Percentiles rank a stretch among this genome's conserved stretches.
Conservation (phyloP, 495 filamentous ascomycete species). For the Viridothelium virens region DNA sequence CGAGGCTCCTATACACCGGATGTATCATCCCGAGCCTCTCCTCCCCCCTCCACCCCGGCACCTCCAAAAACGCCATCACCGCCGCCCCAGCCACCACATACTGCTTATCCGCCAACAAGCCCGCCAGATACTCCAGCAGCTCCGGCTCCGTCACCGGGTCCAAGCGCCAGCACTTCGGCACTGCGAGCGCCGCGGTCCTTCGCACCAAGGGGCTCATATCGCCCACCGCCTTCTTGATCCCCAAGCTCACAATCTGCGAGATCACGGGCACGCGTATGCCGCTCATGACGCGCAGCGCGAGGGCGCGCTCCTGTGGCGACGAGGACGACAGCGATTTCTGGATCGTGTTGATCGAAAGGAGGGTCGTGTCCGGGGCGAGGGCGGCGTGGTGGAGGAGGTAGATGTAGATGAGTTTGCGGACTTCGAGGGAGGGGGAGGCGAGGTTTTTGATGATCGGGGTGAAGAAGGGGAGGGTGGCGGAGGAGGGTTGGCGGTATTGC, state of each 20-base stretch:
- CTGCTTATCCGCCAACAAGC: slow-evolving; percentile 77
- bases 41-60: slow-evolving; percentile 42
- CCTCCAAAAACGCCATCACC: slow-evolving; percentile 76
- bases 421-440: slow-evolving; percentile 79
- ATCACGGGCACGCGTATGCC: slow-evolving; percentile 96
- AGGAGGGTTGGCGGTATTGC: slow-evolving; percentile 62
- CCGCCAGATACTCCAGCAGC: slow-evolving; percentile 67
- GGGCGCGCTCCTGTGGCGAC: slow-evolving; percentile 79
- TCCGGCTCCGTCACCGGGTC: slow-evolving; percentile 82
- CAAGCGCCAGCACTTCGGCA: slow-evolving; percentile 93
- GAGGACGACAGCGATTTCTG: slow-evolving; percentile 91
- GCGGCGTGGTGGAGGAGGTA: slow-evolving; percentile 95
- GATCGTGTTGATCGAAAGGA: slow-evolving; percentile 96
- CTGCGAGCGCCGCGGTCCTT: slow-evolving; percentile 87
- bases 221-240: slow-evolving; percentile 81
- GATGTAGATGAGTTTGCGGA: slow-evolving; percentile 97
- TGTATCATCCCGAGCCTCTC: slow-evolving; percentile 80
- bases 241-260: slow-evolving; percentile 93
- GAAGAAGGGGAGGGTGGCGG: slow-evolving; percentile 72
- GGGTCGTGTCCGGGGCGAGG: slow-evolving; percentile 84
- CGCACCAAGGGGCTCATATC: slow-evolving; percentile 94
- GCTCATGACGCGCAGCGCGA: slow-evolving; percentile 91
- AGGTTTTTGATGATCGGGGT: slow-evolving; percentile 95
- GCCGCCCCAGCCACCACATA: slow-evolving; percentile 93
- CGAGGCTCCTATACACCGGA: slow-evolving; percentile 72